A percentile compares a stretch with the other conserved stretches of the same genome.
Conservation (phyloP, 2,329 filamentous ascomycete genomes). For the Epichloe sylvatica region DNA sequence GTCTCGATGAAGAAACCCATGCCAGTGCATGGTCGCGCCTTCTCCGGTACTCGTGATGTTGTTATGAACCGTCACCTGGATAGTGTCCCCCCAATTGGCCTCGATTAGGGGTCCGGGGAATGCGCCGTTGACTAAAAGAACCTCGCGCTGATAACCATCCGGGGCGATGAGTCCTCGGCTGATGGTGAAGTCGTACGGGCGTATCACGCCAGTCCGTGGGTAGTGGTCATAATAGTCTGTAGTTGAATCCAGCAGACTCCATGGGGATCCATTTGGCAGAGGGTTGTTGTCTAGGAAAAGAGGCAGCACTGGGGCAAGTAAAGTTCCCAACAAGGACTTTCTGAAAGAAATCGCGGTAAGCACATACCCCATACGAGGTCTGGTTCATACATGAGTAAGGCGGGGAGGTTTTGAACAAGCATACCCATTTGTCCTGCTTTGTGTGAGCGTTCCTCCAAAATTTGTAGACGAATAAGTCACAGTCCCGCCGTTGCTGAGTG, state of each 20-base stretch:
- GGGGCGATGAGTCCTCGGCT: conserved; percentile 36
- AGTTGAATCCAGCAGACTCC: conserved; percentile 30
- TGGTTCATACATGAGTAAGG: not conserved
- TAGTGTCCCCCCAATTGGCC: conserved; percentile 50
- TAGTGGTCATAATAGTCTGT: conserved; percentile 37
- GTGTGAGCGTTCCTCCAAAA: conserved; percentile 13
- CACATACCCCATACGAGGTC: not conserved
- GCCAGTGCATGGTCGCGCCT: conserved; percentile 39
- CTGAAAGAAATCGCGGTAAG: conserved; percentile 9
- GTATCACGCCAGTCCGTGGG: conserved; percentile 40
- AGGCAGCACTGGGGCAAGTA: conserved; percentile 24
- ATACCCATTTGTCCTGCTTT: conserved; percentile 27
- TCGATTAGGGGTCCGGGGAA: conserved; percentile 52
- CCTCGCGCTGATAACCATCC: conserved; percentile 39
- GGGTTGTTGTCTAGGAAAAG: conserved; percentile 35
- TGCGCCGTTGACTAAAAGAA: conserved; percentile 49
- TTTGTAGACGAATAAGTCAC: not conserved
- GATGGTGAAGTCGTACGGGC: conserved; percentile 40
- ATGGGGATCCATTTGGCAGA: conserved; percentile 35
- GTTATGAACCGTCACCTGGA: conserved; percentile 57
- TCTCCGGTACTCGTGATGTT: conserved; percentile 38
- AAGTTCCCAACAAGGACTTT: conserved; percentile 27
- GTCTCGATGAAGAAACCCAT: conserved; percentile 35
- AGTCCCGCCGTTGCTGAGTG: not conserved
- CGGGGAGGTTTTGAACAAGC: not conserved